phyloP scores from a whole-genome alignment of 192 early-diverging fungal genomes.

The Linnemannia schmuckeri region DNA sequence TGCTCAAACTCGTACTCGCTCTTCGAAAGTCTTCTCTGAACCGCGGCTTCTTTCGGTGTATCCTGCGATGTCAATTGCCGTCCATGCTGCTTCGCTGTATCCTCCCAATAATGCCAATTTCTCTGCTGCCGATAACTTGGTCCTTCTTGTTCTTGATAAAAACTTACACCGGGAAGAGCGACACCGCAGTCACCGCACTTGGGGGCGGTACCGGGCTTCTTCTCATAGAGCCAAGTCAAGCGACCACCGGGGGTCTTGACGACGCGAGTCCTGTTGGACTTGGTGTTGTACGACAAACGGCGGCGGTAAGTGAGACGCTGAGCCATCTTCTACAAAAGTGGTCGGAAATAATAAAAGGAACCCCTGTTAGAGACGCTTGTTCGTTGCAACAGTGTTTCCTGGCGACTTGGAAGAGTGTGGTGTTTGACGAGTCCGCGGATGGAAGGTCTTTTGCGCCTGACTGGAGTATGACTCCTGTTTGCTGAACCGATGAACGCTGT shows the following conservation, averaged over 20 bases:
- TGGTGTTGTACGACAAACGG: slow-evolving; percentile 92
- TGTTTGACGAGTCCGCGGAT: not conserved
- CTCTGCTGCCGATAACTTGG: too few relatives aligned
- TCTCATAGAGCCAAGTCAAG: slow-evolving; percentile 91
- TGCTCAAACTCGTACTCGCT: not conserved
- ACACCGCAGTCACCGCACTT: slow-evolving; percentile 98
- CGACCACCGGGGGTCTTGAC: slow-evolving; percentile 96
- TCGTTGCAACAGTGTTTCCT: not conserved
- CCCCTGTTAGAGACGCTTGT: slow-evolving; percentile 14
- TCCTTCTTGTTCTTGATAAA: not conserved
- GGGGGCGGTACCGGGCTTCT: slow-evolving; percentile 92
- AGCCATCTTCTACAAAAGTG: slow-evolving; percentile 72
- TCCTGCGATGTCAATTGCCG: not conserved
- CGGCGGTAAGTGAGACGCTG: slow-evolving; percentile 89
- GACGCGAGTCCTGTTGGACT: slow-evolving; percentile 78
- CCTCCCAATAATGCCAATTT: not conserved
- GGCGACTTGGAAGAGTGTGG: not conserved
- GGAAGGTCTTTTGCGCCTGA: not conserved
- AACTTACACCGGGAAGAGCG: slow-evolving; percentile 87
- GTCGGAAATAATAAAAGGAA: not conserved
- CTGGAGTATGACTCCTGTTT: not conserved
- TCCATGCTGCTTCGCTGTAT: not conserved
- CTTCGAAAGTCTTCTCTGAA: not conserved
- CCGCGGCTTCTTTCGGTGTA: not conserved
- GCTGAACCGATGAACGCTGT: not conserved